phyloP scores from a whole-genome alignment of 2,329 filamentous ascomycete species.

The Colletotrichum endophyticum region DNA sequence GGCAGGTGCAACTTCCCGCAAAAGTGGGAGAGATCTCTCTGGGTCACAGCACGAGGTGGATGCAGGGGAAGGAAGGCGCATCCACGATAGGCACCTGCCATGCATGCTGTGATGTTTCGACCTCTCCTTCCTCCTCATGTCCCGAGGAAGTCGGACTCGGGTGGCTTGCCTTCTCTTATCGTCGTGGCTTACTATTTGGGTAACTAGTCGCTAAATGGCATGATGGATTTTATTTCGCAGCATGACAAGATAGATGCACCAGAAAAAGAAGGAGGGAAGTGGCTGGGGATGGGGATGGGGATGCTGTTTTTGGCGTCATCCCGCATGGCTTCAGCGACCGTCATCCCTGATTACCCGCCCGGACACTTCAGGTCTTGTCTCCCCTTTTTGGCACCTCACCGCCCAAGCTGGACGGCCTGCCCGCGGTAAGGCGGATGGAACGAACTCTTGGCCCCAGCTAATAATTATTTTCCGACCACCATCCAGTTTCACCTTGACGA shows the following conservation, averaged over 20 bases:
- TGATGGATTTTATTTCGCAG: neutral
- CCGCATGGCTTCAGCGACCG: neutral
- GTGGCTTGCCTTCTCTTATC: neutral
- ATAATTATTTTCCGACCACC: constrained; percentile 2
- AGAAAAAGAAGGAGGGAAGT: neutral
- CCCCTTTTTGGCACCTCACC: neutral
- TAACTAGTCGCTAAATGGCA: neutral
- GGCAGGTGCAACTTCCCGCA: neutral
- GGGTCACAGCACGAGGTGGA: neutral
- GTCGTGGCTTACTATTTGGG: neutral
- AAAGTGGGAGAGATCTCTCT: neutral
- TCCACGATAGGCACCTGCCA: neutral
- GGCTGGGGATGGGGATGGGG: neutral
- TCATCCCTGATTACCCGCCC: neutral
- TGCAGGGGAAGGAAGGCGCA: neutral
- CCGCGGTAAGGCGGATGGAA: neutral
- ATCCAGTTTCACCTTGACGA: constrained; percentile 1
- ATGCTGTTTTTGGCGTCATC: constrained; percentile 4
- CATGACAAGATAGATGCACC: neutral
- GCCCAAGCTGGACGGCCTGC: neutral
- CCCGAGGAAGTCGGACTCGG: neutral
- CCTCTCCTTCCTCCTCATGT: neutral
- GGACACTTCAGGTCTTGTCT: neutral
- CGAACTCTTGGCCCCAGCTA: constrained; percentile 14
- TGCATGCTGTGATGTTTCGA: neutral